Evolutionary conservation across 2,329 filamentous ascomycete genomes (phyloP).

Genomic region (Colletotrichum tropicicola): DNA sequence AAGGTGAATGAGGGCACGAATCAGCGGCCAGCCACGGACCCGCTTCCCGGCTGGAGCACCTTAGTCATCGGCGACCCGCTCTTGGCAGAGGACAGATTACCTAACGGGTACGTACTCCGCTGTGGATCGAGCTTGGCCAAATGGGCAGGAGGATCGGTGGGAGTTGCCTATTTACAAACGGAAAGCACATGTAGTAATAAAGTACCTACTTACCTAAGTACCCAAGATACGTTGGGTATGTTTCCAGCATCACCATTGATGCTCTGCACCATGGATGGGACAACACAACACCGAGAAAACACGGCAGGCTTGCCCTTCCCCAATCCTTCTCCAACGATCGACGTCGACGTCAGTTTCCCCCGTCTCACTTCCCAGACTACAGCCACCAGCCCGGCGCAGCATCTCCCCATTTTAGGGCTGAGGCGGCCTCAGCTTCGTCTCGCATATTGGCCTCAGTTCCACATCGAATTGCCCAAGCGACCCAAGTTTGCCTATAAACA

Average conservation of each 20-base stretch:
- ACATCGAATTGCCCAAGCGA: not conserved
- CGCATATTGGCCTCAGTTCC: not conserved
- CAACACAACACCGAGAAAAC: too few relatives aligned
- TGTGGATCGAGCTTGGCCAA: not conserved
- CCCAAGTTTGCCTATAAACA: too few relatives aligned
- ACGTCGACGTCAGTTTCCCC: not conserved
- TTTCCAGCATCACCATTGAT: too few relatives aligned
- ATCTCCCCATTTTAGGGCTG: too few relatives aligned
- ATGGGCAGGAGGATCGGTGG: too few relatives aligned
- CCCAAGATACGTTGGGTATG: too few relatives aligned
- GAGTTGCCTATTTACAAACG: too few relatives aligned
- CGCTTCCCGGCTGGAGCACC: conserved; percentile 13
- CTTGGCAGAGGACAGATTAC: conserved; percentile 25
- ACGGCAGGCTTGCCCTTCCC: too few relatives aligned
- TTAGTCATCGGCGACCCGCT: conserved; percentile 16
- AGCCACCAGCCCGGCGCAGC: not conserved
- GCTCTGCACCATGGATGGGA: too few relatives aligned
- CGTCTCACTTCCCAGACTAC: not conserved
- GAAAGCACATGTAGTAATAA: too few relatives aligned
- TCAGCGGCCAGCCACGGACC: conserved; percentile 23
- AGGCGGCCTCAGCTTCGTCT: not conserved
- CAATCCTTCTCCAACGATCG: too few relatives aligned
- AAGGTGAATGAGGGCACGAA: conserved; percentile 29
- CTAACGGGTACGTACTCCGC: not conserved
- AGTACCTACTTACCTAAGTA: too few relatives aligned